These are phyloP conservation scores for Trypanosoma theileri DNA, from an alignment of 208 protist species.

Conservation along the genomic window DNA sequence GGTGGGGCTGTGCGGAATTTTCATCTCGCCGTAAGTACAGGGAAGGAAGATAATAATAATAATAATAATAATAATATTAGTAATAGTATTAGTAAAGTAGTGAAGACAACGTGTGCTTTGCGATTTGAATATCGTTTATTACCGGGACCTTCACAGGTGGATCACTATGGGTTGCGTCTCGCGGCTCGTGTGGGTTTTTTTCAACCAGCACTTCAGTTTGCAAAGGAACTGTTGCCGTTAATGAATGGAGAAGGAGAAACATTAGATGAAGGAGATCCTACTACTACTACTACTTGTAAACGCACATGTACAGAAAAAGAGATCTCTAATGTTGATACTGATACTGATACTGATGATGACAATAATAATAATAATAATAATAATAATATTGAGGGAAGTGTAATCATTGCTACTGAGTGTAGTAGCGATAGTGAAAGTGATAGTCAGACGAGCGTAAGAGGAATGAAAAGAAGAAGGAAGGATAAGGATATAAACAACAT, in stretches of 20 bases:
- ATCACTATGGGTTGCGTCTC: constrained; percentile 66
- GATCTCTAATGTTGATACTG: no score
- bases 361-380: not conserved
- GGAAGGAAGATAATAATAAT: not conserved
- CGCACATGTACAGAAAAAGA: not conserved
- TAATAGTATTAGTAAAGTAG: not conserved
- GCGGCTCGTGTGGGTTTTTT: constrained; percentile 53
- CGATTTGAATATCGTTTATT: constrained; percentile 41
- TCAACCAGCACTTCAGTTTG: constrained; percentile 37
- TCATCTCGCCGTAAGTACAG: constrained; percentile 45
- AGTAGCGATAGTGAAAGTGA: not conserved
- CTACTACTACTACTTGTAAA: not conserved
- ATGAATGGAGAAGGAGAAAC: constrained; percentile 8
- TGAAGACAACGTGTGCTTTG: constrained; percentile 5
- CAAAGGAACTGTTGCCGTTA: constrained; percentile 27
- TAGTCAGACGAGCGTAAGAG: not conserved
- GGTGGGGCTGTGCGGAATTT: constrained; percentile 36
- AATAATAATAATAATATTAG: not conserved
- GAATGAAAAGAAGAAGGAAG: not conserved
- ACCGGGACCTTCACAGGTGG: constrained; percentile 47
- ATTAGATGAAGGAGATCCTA: not conserved
- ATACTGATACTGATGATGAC: no score
- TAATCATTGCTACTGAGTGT: not conserved
- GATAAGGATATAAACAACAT: not conserved
- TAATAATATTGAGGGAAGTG: not conserved